Conservation (phyloP, 2,329 filamentous ascomycete genomes). For the Scorias spongiosa region DNA sequence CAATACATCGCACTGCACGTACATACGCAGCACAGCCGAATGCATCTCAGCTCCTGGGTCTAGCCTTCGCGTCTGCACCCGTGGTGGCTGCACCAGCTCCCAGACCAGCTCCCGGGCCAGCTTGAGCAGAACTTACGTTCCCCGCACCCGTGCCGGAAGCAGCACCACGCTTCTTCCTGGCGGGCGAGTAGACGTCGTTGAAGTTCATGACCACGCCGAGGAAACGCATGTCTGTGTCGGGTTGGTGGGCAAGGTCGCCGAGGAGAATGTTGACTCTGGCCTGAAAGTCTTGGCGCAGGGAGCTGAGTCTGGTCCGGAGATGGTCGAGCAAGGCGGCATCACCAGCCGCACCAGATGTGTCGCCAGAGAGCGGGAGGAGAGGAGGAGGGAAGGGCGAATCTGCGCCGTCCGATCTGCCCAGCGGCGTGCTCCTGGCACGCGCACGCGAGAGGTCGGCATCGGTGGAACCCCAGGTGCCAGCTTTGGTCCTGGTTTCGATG, state of each 20-base stretch:
- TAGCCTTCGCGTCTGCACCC: too few relatives aligned
- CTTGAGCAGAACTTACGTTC: too few relatives aligned
- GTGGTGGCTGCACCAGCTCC: too few relatives aligned
- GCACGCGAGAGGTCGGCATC: slow-evolving; percentile 34
- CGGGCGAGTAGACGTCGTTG: slow-evolving; percentile 85
- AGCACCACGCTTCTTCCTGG: slow-evolving; percentile 32
- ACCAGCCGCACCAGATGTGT: slow-evolving; percentile 21
- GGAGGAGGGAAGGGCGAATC: slow-evolving; percentile 27
- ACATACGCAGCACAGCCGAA: too few relatives aligned
- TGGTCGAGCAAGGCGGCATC: slow-evolving; percentile 56
- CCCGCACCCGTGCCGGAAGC: too few relatives aligned
- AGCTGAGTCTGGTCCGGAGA: slow-evolving; percentile 56
- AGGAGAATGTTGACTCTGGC: slow-evolving; percentile 64
- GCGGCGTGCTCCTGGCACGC: not conserved
- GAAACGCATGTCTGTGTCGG: slow-evolving; percentile 90
- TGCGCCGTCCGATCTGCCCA: slow-evolving; percentile 11
- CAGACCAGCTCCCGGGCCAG: too few relatives aligned
- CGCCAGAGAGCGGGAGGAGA: slow-evolving; percentile 19
- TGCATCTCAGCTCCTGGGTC: too few relatives aligned
- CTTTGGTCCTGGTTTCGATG: slow-evolving; percentile 49
- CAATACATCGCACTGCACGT: too few relatives aligned
- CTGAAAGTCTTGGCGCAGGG: slow-evolving; percentile 62
- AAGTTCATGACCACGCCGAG: slow-evolving; percentile 97
- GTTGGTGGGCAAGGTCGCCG: slow-evolving; percentile 82
- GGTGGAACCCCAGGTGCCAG: slow-evolving; percentile 47